Evolutionary conservation across 305 asterid species (phyloP).

Genomic region (Stenogyne calaminthoides): DNA sequence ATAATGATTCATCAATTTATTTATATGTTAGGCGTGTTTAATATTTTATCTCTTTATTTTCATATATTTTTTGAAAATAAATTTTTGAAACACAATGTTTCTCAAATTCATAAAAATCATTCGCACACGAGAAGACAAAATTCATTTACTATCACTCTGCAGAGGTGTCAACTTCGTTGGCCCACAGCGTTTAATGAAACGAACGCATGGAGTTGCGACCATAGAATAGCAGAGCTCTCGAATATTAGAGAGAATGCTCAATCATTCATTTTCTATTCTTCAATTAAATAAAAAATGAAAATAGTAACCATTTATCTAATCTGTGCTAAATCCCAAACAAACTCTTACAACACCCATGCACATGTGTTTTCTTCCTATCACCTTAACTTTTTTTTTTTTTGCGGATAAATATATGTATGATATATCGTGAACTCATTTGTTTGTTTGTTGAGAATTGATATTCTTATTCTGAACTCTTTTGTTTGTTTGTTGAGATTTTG

Average conservation of each 20-base stretch:
- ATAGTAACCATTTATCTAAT: not conserved
- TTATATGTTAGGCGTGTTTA: no score
- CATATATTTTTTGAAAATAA: no score
- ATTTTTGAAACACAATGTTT: no score
- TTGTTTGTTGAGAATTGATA: no score
- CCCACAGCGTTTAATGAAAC: conserved; percentile 26
- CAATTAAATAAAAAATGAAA: not conserved
- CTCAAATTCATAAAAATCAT: no score
- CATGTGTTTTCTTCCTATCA: conserved; percentile 19
- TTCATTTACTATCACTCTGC: not conserved
- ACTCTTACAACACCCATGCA: conserved; percentile 24
- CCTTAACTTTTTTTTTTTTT: conserved; percentile 12
- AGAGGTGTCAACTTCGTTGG: conserved; percentile 28
- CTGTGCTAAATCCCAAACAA: conserved; percentile 26
- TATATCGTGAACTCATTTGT: not conserved
- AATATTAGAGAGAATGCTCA: conserved; percentile 30
- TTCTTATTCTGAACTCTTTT: no score
- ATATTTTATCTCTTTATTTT: no score
- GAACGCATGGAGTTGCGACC: not conserved
- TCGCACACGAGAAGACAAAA: conserved; percentile 26
- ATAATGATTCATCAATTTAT: no score
- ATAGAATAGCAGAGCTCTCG: conserved; percentile 23
- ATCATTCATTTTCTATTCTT: conserved; percentile 4
- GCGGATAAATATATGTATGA: not conserved
- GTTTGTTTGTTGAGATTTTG: no score